phyloP scores from a whole-genome alignment of 768 basidiomycete genomes.

The Mycena floridula region DNA sequence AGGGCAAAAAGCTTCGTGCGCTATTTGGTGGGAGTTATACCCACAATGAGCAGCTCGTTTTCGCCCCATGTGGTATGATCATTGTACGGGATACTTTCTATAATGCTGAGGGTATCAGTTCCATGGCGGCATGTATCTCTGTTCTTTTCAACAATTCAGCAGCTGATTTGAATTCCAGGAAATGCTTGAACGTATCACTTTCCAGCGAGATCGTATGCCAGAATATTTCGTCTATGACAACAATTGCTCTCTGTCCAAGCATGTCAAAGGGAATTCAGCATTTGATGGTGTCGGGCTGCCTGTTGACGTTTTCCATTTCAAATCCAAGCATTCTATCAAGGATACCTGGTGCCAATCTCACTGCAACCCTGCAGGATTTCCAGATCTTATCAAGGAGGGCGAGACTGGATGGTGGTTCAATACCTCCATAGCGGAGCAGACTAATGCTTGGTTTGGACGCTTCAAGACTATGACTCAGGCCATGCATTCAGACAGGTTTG shows the following conservation, averaged over 20 bases:
- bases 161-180: not conserved
- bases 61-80: conserved; percentile 25
- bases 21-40: conserved; percentile 17
- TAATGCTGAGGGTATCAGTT: conserved; percentile 13
- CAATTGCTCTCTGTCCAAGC: conserved; percentile 11
- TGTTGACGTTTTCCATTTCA: conserved; percentile 11
- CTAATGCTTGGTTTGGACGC: conserved; percentile 21
- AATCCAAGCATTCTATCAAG: conserved; percentile 6
- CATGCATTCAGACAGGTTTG: conserved; percentile 16
- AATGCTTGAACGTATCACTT: not conserved
- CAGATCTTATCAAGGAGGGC: conserved; percentile 14
- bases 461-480: conserved; percentile 19
- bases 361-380: conserved; percentile 19
- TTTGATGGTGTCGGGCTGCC: conserved; percentile 5
- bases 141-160: not conserved
- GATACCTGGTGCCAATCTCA: conserved; percentile 4
- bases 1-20: conserved; percentile 9
- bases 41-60: conserved; percentile 24
- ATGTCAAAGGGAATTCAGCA: not conserved
- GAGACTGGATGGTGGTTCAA: conserved; percentile 22
- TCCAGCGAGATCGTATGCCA: conserved; percentile 5
- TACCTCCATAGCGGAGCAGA: conserved; percentile 22
- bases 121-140: conserved; percentile 15
- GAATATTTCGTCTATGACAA: conserved; percentile 17
- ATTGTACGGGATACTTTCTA: conserved; percentile 18